Conservation (phyloP, 202 grass and related monocot genomes). For the Miscanthus sacchariflorus region DNA sequence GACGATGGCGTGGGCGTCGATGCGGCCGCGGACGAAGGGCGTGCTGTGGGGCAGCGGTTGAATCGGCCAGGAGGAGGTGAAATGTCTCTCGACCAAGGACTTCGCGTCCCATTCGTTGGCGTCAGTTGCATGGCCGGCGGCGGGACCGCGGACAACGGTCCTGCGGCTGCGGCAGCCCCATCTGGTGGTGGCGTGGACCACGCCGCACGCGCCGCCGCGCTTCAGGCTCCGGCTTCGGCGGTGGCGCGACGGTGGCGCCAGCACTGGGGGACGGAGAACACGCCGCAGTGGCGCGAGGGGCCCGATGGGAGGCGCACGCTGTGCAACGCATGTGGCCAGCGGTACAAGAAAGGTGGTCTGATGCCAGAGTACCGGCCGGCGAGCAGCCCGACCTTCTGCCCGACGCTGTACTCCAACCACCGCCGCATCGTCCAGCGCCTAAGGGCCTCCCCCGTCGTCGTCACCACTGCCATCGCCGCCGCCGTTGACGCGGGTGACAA, state of each 20-base stretch:
- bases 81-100: no score
- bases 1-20: no score
- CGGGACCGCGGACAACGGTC: no score
- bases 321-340: slow-evolving; percentile 67
- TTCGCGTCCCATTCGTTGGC: no score
- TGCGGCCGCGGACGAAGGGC: no score
- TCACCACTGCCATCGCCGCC: no score
- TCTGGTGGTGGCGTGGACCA: not conserved
- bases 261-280: slow-evolving; percentile 12
- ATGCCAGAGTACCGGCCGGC: slow-evolving; percentile 67
- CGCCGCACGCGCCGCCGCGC: not conserved
- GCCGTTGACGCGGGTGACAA: no score
- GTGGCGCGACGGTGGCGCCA: not conserved
- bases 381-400: not conserved
- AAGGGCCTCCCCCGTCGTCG: no score
- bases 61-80: no score
- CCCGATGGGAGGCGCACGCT: slow-evolving; percentile 43
- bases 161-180: no score
- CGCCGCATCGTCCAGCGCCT: not conserved
- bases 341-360: slow-evolving; percentile 8
- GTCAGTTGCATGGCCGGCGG: no score
- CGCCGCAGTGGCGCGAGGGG: not conserved
- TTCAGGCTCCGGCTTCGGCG: not conserved
- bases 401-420: not conserved
- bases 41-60: no score